Conservation (phyloP, 2,329 filamentous ascomycete species). For the Xylaria arbuscula region DNA sequence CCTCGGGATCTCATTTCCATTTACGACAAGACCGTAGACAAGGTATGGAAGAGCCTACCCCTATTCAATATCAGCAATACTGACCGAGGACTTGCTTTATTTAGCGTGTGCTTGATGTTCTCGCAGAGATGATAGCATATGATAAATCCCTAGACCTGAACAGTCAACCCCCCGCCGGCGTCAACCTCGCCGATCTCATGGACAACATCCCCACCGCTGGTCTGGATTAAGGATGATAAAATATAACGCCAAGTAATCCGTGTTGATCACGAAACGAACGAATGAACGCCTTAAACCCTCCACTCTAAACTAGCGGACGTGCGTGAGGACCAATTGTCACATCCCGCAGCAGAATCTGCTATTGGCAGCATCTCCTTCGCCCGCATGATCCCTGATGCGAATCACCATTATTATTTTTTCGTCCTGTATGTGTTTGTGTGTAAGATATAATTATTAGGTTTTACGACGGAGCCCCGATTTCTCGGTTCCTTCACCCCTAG, state of each 20-base stretch:
- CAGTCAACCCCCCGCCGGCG: slow-evolving; percentile 23
- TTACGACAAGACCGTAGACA: slow-evolving; percentile 98
- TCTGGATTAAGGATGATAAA: slow-evolving; percentile 59
- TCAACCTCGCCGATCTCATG: slow-evolving; percentile 58
- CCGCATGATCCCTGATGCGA: slow-evolving; percentile 25
- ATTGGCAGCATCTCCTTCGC: slow-evolving; percentile 15
- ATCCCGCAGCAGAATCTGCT: slow-evolving; percentile 12
- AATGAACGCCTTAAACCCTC: slow-evolving; percentile 27
- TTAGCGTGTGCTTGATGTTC: slow-evolving; percentile 92
- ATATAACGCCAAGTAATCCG: slow-evolving; percentile 19
- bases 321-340: slow-evolving; percentile 16
- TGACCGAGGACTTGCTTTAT: slow-evolving; percentile 20
- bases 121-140: slow-evolving; percentile 97
- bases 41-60: slow-evolving; percentile 65
- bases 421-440: slow-evolving; percentile 41
- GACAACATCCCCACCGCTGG: slow-evolving; percentile 62
- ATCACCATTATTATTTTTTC: slow-evolving; percentile 23
- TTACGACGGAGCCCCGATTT: slow-evolving; percentile 27
- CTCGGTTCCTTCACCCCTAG: slow-evolving; percentile 14
- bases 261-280: slow-evolving; percentile 26
- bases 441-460: slow-evolving; percentile 47
- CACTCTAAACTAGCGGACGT: slow-evolving; percentile 32
- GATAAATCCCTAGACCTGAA: slow-evolving; percentile 77
- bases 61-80: not conserved
- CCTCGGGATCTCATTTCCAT: slow-evolving; percentile 93